Evolutionary conservation across 2,329 filamentous ascomycete genomes (phyloP), one percentile per base, ranked within the genome.

Genomic region (Colletotrichum ledebouriae): DNA sequence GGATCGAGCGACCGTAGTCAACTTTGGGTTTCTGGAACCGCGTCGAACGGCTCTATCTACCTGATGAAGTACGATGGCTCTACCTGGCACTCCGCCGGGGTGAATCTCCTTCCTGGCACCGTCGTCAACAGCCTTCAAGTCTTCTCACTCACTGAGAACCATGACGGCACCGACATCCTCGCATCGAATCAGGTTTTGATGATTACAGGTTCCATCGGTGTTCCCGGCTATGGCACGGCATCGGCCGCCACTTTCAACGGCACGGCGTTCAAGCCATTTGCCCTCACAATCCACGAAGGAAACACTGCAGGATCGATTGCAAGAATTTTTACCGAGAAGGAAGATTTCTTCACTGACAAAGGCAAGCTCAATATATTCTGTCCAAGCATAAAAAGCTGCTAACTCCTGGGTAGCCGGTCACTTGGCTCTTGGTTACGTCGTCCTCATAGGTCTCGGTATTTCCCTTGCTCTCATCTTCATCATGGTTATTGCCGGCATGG

Each of bases 161-260:
- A 98, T 76, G 87, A 82, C 41, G 80, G 84, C 13, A 89, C 87
- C 2, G 80, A 87, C 42, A 82, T 94, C 6, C 80, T 99, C 15
- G 85, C 89, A 59, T 80, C 86, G 17, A 84, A 89, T 70, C 89
- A 96, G 76, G 86, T 89, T 4, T 87, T 99, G 41, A 86, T 99
- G 80, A 83, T 98, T 57, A 93, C 93, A n/a, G 96, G 96, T 44
- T 88, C 91, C 60, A 88, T 99, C 72, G 86, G 89, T 71, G 85
- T 98, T 17, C 88, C 91, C 0, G 82, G 83, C 56, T 94, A 94
- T 76, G 94, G 95, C 67, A 90, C 90, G 65, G 93, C 92, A 6
- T 97, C 95, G 13, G 94, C 93, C 9, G 95, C 90, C 7, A 83
- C 98, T 33, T 99, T 92, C 82, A 93, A 98, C 75, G 96, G 96